phyloP scores from a whole-genome alignment of 164 flowering plant species.

The Euptelea pleiosperma region DNA sequence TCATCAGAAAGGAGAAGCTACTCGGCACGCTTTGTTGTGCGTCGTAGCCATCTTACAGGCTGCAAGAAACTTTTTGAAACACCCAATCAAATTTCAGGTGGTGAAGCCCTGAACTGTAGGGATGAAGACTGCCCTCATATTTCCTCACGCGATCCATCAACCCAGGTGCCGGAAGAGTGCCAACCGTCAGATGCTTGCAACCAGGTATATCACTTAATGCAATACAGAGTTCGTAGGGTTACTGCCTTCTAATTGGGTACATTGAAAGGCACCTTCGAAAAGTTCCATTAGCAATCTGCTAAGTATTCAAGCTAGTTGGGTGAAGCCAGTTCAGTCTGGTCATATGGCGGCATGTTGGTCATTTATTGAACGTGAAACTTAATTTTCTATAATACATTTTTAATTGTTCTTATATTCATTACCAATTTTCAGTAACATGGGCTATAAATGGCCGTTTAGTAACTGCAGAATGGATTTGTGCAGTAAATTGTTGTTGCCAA shows the following conservation, averaged over 20 bases:
- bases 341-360: no score
- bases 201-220: slow-evolving; percentile 10
- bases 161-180: slow-evolving; percentile 19
- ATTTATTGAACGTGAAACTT: no score
- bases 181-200: slow-evolving; percentile 10
- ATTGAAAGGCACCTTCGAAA: no score
- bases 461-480: no score
- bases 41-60: slow-evolving; percentile 29
- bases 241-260: no score
- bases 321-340: no score
- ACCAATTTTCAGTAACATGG: no score
- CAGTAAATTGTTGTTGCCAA: not conserved
- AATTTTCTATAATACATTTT: no score
- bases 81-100: slow-evolving; percentile 16
- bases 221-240: not conserved
- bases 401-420: no score
- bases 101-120: slow-evolving; percentile 9
- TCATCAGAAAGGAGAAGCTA: slow-evolving; percentile 40
- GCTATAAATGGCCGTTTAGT: no score
- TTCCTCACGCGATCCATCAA: slow-evolving; percentile 19
- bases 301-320: no score
- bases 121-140: slow-evolving; percentile 13
- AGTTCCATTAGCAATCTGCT: no score
- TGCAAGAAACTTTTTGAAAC: slow-evolving; percentile 31
- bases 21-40: slow-evolving; percentile 38